Base-by-base conservation (phyloP, 768 basidiomycete species). In the Gloeophyllum trabeum region DNA sequence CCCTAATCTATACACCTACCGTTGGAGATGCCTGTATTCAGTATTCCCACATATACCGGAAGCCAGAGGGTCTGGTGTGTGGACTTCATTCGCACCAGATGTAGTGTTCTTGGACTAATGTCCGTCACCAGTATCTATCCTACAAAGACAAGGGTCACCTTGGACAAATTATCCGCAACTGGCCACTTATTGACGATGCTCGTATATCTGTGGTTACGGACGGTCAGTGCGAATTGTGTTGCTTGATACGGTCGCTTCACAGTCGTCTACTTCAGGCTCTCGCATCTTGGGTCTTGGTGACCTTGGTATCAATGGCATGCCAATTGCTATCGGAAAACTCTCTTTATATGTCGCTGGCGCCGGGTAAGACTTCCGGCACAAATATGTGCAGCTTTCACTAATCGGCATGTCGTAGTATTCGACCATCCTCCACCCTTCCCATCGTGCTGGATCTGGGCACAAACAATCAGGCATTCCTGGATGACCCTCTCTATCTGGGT, bases 141-240 rank as follows among this genome's bases (percentile, higher is more conserved):
- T 71, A 87, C 52, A 76, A 77, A 43, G 88, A 97, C 63, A 86
- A 82, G 56, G 90, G 88, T 35, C 80, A 73, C 28, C 82, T 93
- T 52, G 66, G 75, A 26, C 58, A 67, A 44, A 74, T 93, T 44
- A 62, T 93, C 28, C 61, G 63, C 39, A 80, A 79, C 52, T 90
- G 85, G 81, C 78, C 81, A 2, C 73, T 67, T 46, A 61, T 76
- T 45, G 69, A 79, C 40, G 76, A 86, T 30, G 82, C 86, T n/a
- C 75, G 88, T 24, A 93, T 96, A 48, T 76, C 79, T 40, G 92
- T 97, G 30, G 90, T 96, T 21, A 96, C 92, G 0, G 92, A 94
- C 60, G 92, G 91, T 67, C 51, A 46, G 69, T n/a, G 55, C 24
- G 16, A 10, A 44, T 26, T 13, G 32, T 1, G 19, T 35, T 35